Evolutionary conservation across 306 rosid species (phyloP).

Genomic region (Quercus bicolor): DNA sequence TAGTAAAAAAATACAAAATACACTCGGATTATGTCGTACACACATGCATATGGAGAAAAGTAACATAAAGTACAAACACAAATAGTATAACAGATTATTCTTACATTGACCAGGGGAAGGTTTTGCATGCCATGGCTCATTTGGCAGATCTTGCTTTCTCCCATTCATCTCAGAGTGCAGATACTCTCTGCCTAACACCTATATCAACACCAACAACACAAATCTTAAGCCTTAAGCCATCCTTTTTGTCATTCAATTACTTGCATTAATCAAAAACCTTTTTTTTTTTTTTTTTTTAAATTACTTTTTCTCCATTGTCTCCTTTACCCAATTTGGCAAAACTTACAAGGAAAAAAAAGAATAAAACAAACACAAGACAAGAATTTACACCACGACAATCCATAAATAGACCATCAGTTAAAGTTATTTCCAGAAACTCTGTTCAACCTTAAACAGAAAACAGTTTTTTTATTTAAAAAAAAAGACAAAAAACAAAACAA

Average conservation of each 20-base stretch:
- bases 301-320: neutral
- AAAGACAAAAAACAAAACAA: too few relatives aligned
- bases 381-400: neutral
- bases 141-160: constrained; percentile 26
- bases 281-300: too few relatives aligned
- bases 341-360: neutral
- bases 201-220: constrained; percentile 14
- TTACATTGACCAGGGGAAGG: constrained; percentile 36
- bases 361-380: neutral
- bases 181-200: constrained; percentile 69
- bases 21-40: neutral
- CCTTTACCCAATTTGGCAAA: neutral
- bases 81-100: neutral
- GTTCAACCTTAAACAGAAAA: neutral
- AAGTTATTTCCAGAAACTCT: neutral
- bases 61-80: neutral
- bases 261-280: neutral
- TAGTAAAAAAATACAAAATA: neutral
- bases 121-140: constrained; percentile 41
- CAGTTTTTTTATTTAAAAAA: neutral
- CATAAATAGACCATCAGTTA: neutral
- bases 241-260: neutral
- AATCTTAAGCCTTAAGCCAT: constrained; percentile 20
- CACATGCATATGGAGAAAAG: neutral
- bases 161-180: constrained; percentile 39